Conservation (phyloP, 78 protist species). For the Fonticula alba region DNA sequence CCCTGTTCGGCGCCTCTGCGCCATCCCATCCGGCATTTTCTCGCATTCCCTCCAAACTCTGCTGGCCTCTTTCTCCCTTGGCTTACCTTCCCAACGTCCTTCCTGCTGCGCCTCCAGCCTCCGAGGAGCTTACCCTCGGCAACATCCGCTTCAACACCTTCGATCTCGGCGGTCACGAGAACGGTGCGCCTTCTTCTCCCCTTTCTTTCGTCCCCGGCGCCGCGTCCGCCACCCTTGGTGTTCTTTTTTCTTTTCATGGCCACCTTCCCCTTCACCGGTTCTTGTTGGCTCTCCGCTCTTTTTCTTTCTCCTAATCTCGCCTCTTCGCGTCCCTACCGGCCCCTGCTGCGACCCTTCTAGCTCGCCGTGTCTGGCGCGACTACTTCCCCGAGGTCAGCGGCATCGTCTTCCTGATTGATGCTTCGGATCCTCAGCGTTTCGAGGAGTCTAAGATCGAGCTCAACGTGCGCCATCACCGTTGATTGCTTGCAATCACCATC, state of each 20-base stretch:
- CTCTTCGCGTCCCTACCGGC: too few species aligned
- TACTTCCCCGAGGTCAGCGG: constrained; percentile 82
- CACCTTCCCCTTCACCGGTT: background rate
- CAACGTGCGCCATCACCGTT: constrained; percentile 24
- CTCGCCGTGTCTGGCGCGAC: constrained; percentile 79
- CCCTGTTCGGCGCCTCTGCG: background rate
- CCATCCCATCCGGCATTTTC: background rate
- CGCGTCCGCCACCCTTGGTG: background rate
- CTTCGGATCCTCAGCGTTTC: constrained; percentile 67
- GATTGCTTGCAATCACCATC: background rate
- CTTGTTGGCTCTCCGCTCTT: background rate
- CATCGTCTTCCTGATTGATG: constrained; percentile 86
- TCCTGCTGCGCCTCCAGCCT: constrained; percentile 13
- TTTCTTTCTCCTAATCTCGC: background rate
- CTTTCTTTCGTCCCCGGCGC: background rate
- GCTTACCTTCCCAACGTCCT: background rate
- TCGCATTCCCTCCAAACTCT: background rate
- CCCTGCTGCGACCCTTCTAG: too few species aligned
- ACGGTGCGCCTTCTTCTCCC: constrained; percentile 5
- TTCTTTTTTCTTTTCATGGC: background rate
- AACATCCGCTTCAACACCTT: constrained; percentile 65
- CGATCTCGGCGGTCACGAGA: constrained; percentile 96
- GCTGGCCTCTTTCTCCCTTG: background rate
- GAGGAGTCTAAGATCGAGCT: constrained; percentile 78
- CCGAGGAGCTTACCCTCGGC: constrained; percentile 85